A percentile compares a stretch with the other conserved stretches of the same genome.
These are phyloP conservation scores for Cercospora berteroae DNA, from an alignment of 2,329 filamentous ascomycete genomes.

Conservation along the genomic window DNA sequence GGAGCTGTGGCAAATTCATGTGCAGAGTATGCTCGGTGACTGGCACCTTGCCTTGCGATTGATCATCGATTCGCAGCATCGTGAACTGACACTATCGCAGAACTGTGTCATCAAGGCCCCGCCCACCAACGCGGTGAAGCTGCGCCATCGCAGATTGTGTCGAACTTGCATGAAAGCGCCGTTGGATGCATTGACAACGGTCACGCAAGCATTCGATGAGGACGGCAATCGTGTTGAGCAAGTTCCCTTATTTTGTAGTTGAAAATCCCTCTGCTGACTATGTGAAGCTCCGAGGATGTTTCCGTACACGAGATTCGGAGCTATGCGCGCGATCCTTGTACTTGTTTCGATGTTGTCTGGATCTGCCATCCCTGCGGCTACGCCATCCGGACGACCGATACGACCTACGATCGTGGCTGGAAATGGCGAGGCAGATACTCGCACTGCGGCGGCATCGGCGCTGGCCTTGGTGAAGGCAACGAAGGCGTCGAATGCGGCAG, in stretches of 20 bases:
- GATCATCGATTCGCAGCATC: not conserved
- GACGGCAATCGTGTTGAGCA: slow-evolving; percentile 16
- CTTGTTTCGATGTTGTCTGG: slow-evolving; percentile 66
- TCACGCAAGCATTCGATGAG: slow-evolving; percentile 33
- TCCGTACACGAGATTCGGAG: slow-evolving; percentile 13
- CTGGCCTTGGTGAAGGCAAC: slow-evolving; percentile 82
- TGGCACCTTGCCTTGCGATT: not conserved
- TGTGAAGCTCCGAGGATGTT: not conserved
- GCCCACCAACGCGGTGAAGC: slow-evolving; percentile 62
- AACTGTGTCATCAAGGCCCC: slow-evolving; percentile 89
- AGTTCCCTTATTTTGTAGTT: slow-evolving; percentile 4
- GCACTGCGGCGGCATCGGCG: slow-evolving; percentile 76
- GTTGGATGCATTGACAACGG: slow-evolving; percentile 47
- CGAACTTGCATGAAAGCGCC: slow-evolving; percentile 70
- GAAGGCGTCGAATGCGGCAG: slow-evolving; percentile 85
- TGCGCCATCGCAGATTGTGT: slow-evolving; percentile 80
- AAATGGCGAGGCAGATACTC: slow-evolving; percentile 82
- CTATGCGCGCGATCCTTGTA: slow-evolving; percentile 58
- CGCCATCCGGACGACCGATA: slow-evolving; percentile 60
- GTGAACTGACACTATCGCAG: slow-evolving; percentile 46
- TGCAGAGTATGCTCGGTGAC: slow-evolving; percentile 64
- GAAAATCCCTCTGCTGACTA: not conserved
- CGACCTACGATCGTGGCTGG: slow-evolving; percentile 69
- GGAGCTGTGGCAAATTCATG: slow-evolving; percentile 71
- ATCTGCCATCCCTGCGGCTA: slow-evolving; percentile 82